Percentiles rank a stretch among this genome's conserved stretches.
These are phyloP conservation scores for Raphanus sativus DNA, from an alignment of 345 rosid species.

Conservation along the genomic window DNA sequence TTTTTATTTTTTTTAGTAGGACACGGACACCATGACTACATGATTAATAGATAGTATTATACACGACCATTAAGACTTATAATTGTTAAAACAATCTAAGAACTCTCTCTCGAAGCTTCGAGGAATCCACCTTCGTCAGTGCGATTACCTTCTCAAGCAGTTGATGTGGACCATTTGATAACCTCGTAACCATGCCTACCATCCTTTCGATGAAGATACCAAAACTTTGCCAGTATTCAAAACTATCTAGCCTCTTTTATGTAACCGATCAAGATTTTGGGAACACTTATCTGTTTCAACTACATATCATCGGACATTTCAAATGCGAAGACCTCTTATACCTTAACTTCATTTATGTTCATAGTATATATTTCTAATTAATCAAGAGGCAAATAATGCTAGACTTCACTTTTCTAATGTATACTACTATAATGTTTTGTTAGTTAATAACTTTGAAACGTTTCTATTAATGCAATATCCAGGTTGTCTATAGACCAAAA, in stretches of 20 bases:
- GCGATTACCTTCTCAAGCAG: neutral
- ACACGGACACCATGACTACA: conserved; percentile 6
- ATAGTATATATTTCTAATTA: neutral
- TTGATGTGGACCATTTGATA: neutral
- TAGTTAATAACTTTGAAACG: neutral
- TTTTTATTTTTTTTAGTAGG: neutral
- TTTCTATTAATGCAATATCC: conserved; percentile 8
- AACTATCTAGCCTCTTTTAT: neutral
- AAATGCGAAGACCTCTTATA: neutral
- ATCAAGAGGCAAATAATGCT: neutral
- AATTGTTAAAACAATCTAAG: neutral
- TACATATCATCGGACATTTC: neutral
- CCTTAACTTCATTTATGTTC: neutral
- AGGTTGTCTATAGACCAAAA: conserved; percentile 16
- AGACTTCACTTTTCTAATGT: neutral
- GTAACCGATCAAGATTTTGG: neutral
- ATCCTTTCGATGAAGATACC: neutral
- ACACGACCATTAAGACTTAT: neutral
- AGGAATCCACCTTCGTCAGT: neutral
- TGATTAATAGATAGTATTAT: neutral
- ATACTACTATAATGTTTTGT: neutral
- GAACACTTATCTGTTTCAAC: neutral
- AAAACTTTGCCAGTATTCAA: neutral
- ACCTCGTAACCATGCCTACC: neutral
- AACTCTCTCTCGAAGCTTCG: neutral